Base-by-base conservation (phyloP, 176 grass and related monocot species). In the Triticum dicoccoides region DNA sequence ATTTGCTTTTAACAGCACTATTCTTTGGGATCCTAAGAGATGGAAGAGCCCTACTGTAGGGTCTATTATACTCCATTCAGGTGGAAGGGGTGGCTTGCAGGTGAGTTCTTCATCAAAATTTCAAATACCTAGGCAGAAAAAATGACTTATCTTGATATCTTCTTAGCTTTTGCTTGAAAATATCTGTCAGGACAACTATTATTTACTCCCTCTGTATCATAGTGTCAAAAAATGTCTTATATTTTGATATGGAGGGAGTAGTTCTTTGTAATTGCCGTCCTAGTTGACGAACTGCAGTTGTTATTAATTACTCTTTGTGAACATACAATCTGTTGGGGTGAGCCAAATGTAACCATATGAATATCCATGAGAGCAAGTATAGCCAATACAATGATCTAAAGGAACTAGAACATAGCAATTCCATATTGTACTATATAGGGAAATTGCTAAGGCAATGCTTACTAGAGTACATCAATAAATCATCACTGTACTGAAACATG, bases 1-100 rank as follows among this genome's bases (percentile, higher is more conserved):
- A 44, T 91, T 98, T 93, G 95, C 95, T 78, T 98, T 98, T 86
- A 95, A 98, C 80, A 95, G 95, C 78, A 95, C 95, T 79, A 88
- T 98, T 80, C 86, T 98, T 23, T 98, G 95, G 95, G 91, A 98
- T 69, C 93, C 95, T 8, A 89, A 93, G 80, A 91, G 93, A 85
- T 98, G 92, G 82, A 86, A 92, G 71, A 94, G 82, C 51, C 85
- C 81, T 33, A 92, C 85, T 39, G 65, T 80, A 59, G 93, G 84
- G 29, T 92, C 93, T 61, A 95, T 93, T 45, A 93, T 94, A 93
- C 88, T 91, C 82, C 95, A 95, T 77, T 92, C 85, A 77, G 86
- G 77, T 70, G 87, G 89, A 37, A 93, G 87, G 82, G 95, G 91
- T 71, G 90, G 89, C 66, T 86, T 93, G 63, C 91, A 95, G 88